These are phyloP conservation scores for Spiromastix sp. DNA, from an alignment of 2,329 filamentous ascomycete genomes.

Conservation along the genomic window DNA sequence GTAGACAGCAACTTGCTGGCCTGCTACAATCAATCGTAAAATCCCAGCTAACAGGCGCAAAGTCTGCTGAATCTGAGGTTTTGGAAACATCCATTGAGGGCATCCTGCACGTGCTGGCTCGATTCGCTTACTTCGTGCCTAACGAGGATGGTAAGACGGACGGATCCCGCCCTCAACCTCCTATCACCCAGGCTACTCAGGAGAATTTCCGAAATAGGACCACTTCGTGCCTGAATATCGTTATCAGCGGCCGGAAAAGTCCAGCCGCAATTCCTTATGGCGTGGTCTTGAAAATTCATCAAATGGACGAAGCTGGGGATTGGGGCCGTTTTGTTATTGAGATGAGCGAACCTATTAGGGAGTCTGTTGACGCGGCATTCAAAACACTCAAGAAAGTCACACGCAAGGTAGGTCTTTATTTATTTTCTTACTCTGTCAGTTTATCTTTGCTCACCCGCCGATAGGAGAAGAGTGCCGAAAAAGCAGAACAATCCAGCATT, in stretches of 20 bases:
- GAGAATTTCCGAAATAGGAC: constrained; percentile 45
- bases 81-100: constrained; percentile 34
- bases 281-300: constrained; percentile 31
- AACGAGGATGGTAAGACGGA: constrained; percentile 14
- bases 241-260: constrained; percentile 34
- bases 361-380: constrained; percentile 33
- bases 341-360: constrained; percentile 35
- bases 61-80: constrained; percentile 21
- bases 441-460: constrained; percentile 18
- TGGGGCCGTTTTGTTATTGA: constrained; percentile 37
- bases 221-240: constrained; percentile 43
- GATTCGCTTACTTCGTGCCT: constrained; percentile 40
- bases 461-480: constrained; percentile 42
- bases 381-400: constrained; percentile 28
- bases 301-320: constrained; percentile 25
- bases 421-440: neutral
- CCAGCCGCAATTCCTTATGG: constrained; percentile 28
- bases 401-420: constrained; percentile 22
- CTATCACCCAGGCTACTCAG: constrained; percentile 37
- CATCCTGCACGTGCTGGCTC: constrained; percentile 36
- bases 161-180: constrained; percentile 28
- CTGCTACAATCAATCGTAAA: constrained; percentile 42
- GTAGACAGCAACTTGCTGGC: constrained; percentile 41
- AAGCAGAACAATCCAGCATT: constrained; percentile 30
- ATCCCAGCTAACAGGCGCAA: constrained; percentile 22